Evolutionary conservation across 768 basidiomycete genomes (phyloP).

Genomic region (Dendrothele bispora): DNA sequence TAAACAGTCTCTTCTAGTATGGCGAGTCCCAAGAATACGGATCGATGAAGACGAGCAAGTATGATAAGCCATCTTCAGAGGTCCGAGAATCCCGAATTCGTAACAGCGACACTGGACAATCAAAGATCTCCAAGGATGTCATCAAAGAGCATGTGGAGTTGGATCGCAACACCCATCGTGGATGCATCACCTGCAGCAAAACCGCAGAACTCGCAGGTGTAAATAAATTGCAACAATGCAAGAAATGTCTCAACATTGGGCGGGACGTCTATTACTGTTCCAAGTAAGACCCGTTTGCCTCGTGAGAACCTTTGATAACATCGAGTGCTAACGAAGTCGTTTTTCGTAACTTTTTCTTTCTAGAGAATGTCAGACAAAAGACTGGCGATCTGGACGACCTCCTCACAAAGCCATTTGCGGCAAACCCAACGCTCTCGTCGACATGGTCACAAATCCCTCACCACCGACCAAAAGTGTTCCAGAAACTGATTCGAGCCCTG

Average conservation of each 20-base stretch:
- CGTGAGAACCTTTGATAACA: too few relatives aligned
- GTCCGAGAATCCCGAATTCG: background rate
- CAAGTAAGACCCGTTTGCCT: constrained; percentile 14
- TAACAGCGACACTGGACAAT: background rate
- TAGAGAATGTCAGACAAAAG: constrained; percentile 13
- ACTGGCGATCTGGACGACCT: constrained; percentile 15
- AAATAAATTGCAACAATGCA: constrained; percentile 5
- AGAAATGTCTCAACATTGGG: constrained; percentile 7
- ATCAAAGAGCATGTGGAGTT: constrained; percentile 9
- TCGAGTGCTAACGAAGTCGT: background rate
- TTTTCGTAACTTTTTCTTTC: background rate
- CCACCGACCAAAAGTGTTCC: background rate
- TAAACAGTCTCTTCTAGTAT: constrained; percentile 9
- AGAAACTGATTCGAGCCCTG: background rate
- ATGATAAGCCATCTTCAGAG: background rate
- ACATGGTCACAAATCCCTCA: constrained; percentile 7
- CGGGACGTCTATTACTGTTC: constrained; percentile 12
- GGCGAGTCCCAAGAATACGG: constrained; percentile 14
- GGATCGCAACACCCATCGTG: constrained; percentile 3
- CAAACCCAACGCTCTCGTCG: constrained; percentile 11
- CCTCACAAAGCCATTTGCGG: constrained; percentile 19
- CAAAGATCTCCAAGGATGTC: background rate
- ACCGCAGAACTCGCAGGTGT: constrained; percentile 13
- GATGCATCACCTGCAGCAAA: constrained; percentile 12
- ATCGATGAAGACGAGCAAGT: constrained; percentile 3